A percentile compares a stretch with the other conserved stretches of the same genome.
Evolutionary conservation across 306 rosid genomes (phyloP).

Genomic region (Purshia tridentata): DNA sequence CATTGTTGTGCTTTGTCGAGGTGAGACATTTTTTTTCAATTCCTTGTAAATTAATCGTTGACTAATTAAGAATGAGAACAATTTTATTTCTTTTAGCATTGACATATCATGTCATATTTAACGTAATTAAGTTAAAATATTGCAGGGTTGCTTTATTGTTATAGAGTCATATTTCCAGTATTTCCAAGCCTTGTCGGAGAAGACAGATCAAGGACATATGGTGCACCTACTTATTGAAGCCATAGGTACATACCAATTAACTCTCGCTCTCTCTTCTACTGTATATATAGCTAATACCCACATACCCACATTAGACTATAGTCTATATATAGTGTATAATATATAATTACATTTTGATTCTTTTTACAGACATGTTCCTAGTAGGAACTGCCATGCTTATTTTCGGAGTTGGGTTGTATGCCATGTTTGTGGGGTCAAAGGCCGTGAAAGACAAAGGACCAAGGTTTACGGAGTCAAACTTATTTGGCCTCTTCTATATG

Average conservation of each 20-base stretch:
- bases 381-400: slow-evolving; percentile 51
- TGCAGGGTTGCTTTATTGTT: slow-evolving; percentile 50
- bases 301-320: too few species aligned
- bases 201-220: slow-evolving; percentile 38
- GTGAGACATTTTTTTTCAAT: slow-evolving; percentile 20
- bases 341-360: not conserved
- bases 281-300: too few species aligned
- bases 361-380: slow-evolving; percentile 49
- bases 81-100: too few species aligned
- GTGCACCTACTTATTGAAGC: slow-evolving; percentile 52
- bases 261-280: not conserved
- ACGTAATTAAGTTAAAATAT: too few species aligned
- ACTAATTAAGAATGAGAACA: too few species aligned
- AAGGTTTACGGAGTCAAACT: slow-evolving; percentile 33
- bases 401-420: slow-evolving; percentile 47
- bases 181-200: slow-evolving; percentile 37
- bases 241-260: slow-evolving; percentile 35
- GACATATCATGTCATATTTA: too few species aligned
- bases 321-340: not conserved
- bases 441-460: slow-evolving; percentile 23
- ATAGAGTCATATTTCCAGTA: slow-evolving; percentile 43
- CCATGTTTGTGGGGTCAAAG: slow-evolving; percentile 44
- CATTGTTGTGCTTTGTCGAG: slow-evolving; percentile 50
- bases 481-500: slow-evolving; percentile 43
- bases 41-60: not conserved